Conservation (phyloP, 164 flowering plant species). For the Tinospora cordifolia region DNA sequence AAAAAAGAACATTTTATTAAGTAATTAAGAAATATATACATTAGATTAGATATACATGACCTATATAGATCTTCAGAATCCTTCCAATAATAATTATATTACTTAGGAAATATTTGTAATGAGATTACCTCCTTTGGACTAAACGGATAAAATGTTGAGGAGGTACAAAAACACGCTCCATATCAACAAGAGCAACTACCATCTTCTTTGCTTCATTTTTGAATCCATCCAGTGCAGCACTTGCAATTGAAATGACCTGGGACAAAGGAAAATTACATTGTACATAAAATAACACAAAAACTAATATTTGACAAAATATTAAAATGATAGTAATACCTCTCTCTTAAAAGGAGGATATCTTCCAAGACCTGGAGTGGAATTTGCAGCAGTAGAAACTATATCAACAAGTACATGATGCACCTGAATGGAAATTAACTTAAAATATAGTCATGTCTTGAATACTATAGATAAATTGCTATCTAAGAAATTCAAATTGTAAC, state of each 20-base stretch:
- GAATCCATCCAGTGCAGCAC: conserved; percentile 77
- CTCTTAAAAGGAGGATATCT: conserved; percentile 95
- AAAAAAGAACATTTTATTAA: too few relatives aligned
- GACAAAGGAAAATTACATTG: background rate
- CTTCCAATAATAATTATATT: background rate
- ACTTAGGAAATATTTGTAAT: background rate
- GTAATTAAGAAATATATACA: too few relatives aligned
- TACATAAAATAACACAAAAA: background rate
- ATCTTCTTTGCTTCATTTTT: conserved; percentile 89
- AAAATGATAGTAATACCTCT: conserved; percentile 50
- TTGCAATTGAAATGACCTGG: conserved; percentile 85
- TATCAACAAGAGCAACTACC: conserved; percentile 97
- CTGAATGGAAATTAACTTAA: conserved; percentile 22
- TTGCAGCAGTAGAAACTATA: conserved; percentile 87
- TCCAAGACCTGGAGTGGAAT: conserved; percentile 95
- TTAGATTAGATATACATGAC: too few relatives aligned
- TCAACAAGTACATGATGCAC: conserved; percentile 93
- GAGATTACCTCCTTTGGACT: conserved; percentile 79
- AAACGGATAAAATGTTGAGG: conserved; percentile 97
- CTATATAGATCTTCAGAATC: too few relatives aligned
- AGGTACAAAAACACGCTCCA: conserved; percentile 99
- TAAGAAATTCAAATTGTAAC: too few relatives aligned
- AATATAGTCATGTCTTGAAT: background rate
- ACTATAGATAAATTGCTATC: too few relatives aligned
- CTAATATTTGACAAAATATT: background rate